Conservation (phyloP, 1,139 yeast species). For the Taphrina wiesneri region DNA sequence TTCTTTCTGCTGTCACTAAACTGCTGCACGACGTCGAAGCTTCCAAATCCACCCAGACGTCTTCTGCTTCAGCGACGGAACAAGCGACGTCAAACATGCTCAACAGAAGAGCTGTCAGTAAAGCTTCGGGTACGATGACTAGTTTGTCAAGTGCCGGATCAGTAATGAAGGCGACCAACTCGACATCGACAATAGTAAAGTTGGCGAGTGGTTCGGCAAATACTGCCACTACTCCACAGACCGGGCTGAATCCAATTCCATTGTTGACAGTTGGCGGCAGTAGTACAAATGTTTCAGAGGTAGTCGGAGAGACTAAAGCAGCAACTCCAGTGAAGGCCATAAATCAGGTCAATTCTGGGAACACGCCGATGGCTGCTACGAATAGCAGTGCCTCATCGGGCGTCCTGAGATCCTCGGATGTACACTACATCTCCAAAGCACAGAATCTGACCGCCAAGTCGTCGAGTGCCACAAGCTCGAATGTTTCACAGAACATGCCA, state of each 20-base stretch:
- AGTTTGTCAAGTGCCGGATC: not conserved
- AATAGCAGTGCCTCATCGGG: not conserved
- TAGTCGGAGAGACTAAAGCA: not conserved
- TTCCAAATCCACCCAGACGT: not conserved
- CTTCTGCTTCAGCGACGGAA: not conserved
- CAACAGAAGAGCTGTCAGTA: not conserved
- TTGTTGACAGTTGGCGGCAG: not conserved
- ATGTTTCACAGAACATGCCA: not conserved
- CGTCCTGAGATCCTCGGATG: not conserved
- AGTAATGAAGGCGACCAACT: not conserved
- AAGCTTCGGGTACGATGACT: not conserved
- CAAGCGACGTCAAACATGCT: not conserved
- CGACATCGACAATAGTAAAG: not conserved
- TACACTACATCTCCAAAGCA: not conserved
- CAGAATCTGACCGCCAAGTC: not conserved
- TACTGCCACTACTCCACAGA: not conserved
- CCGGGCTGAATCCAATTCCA: not conserved
- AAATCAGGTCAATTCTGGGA: not conserved
- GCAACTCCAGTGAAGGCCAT: not conserved
- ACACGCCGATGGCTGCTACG: not conserved
- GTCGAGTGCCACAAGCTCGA: not conserved
- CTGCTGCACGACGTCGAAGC: not conserved
- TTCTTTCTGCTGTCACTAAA: not conserved
- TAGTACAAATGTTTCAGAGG: not conserved
- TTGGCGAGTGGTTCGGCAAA: not conserved